Evolutionary conservation across 306 rosid genomes (phyloP).

Genomic region (Quillaja saponaria): DNA sequence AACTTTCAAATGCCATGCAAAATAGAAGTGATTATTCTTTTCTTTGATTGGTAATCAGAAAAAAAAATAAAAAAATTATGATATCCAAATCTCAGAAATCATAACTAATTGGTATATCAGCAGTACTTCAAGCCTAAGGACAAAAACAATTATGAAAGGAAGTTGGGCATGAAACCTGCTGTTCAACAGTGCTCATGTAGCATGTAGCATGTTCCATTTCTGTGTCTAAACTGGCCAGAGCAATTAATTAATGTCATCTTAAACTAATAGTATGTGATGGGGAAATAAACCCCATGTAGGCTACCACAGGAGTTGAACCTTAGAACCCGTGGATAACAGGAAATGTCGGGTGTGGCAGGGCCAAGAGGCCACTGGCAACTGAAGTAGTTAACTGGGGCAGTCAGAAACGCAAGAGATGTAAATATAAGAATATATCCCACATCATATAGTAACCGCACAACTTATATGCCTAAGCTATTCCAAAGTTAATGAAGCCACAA

Average conservation of each 20-base stretch:
- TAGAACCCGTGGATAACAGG: no score
- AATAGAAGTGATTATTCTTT: constrained; percentile 1
- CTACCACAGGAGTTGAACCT: no score
- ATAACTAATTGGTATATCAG: constrained; percentile 16
- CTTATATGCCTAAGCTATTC: no score
- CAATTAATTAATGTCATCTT: not conserved
- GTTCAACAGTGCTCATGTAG: constrained; percentile 11
- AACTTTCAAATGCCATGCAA: constrained; percentile 20
- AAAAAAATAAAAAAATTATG: not conserved
- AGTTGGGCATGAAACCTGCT: constrained; percentile 12
- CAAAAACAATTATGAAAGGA: not conserved
- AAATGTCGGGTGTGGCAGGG: no score
- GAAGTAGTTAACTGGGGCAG: no score
- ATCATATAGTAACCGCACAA: no score
- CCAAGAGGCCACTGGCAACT: no score
- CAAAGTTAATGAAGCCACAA: constrained; percentile 12
- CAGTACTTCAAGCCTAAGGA: not conserved
- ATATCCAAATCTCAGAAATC: constrained; percentile 6
- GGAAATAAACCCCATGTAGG: no score
- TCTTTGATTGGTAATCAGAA: no score
- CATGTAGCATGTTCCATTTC: not conserved
- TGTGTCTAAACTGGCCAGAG: not conserved
- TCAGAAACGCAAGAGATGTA: no score
- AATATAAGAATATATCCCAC: no score
- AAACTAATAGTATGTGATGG: not conserved